Conservation (phyloP, 345 rosid species). For the Hevea brasiliensis region DNA sequence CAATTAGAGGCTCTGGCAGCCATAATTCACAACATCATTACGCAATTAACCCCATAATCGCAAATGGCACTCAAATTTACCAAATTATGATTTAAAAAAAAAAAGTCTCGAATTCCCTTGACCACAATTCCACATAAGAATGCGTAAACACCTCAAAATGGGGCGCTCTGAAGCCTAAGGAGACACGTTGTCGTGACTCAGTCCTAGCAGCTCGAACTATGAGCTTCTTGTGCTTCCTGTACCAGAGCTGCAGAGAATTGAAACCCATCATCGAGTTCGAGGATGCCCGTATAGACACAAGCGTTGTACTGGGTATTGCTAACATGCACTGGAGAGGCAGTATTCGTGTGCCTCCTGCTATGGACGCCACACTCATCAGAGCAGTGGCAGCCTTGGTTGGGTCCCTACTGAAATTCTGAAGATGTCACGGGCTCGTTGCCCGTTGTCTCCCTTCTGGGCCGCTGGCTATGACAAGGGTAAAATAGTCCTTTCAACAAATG, state of each 20-base stretch:
- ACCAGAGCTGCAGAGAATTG: constrained; percentile 17
- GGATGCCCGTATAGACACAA: constrained; percentile 12
- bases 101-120: too few relatives aligned
- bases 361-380: constrained; percentile 18
- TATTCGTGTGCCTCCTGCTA: constrained; percentile 9
- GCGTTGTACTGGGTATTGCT: too few relatives aligned
- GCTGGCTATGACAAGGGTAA: neutral
- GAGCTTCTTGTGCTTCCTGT: neutral
- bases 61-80: too few relatives aligned
- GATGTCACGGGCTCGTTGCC: neutral
- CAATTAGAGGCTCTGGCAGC: too few relatives aligned
- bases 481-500: neutral
- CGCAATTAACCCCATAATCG: too few relatives aligned
- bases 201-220: constrained; percentile 50
- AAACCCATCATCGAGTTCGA: constrained; percentile 28
- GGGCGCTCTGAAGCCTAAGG: constrained; percentile 35
- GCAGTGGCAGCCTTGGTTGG: constrained; percentile 39
- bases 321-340: too few relatives aligned
- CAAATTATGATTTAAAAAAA: too few relatives aligned
- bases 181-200: constrained; percentile 54
- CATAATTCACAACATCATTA: too few relatives aligned
- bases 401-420: neutral
- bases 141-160: too few relatives aligned
- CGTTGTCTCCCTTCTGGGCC: neutral
- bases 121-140: too few relatives aligned